phyloP scores from a whole-genome alignment of 2,329 filamentous ascomycete species.

The Cercospora janseana region DNA sequence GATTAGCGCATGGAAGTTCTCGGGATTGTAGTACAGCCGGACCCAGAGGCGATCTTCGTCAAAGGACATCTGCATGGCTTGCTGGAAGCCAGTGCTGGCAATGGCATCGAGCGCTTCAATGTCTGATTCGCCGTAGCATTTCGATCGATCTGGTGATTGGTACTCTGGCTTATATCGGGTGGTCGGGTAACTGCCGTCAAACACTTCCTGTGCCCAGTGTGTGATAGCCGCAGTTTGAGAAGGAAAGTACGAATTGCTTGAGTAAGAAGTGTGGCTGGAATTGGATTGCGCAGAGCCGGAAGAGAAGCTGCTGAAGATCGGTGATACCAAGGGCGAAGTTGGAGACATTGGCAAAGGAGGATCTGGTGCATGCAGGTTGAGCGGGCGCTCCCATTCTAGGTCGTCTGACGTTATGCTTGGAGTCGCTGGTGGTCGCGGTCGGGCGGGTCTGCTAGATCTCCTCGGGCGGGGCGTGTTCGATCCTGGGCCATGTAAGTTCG shows the following conservation, averaged over 20 bases:
- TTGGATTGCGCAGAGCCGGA: constrained; percentile 45
- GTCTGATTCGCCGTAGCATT: constrained; percentile 27
- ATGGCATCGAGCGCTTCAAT: constrained; percentile 26
- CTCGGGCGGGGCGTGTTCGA: constrained; percentile 23
- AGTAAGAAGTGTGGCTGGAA: constrained; percentile 35
- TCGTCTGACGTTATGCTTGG: constrained; percentile 21
- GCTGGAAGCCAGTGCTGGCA: constrained; percentile 42
- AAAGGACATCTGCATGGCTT: constrained; percentile 47
- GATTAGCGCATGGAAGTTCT: constrained; percentile 54
- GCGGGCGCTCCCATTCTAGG: constrained; percentile 1
- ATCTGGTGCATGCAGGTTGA: constrained; percentile 7
- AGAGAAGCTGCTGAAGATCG: constrained; percentile 39
- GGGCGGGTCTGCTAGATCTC: constrained; percentile 12
- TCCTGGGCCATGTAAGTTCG: constrained; percentile 13
- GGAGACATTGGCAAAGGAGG: constrained; percentile 38
- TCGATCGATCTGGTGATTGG: constrained; percentile 23
- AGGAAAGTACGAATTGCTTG: constrained; percentile 20
- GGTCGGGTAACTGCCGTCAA: constrained; percentile 42
- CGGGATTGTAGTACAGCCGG: constrained; percentile 47
- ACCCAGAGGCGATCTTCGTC: constrained; percentile 44
- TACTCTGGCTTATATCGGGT: constrained; percentile 39
- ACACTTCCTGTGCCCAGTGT: constrained; percentile 48
- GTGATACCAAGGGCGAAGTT: constrained; percentile 35
- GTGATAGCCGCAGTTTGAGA: constrained; percentile 19
- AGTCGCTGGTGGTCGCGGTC: constrained; percentile 22